Percentiles rank a stretch among this genome's conserved stretches.
phyloP scores from a whole-genome alignment of 1,139 yeast species.

The Hyphopichia burtonii region DNA sequence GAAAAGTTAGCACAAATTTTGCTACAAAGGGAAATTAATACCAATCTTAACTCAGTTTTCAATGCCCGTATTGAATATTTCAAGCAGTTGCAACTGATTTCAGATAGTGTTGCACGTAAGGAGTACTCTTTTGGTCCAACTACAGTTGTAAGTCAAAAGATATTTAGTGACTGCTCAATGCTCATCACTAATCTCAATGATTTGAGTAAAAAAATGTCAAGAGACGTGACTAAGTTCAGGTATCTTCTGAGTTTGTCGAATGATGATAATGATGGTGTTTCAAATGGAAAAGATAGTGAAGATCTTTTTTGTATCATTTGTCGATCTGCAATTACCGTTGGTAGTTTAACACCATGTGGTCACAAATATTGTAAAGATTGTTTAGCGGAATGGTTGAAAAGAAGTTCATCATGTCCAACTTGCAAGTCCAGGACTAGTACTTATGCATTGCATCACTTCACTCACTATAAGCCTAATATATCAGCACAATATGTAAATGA shows the following conservation, averaged over 20 bases:
- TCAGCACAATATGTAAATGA: conserved; percentile 40
- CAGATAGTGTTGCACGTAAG: conserved; percentile 62
- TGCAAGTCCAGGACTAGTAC: conserved; percentile 55
- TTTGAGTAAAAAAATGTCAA: conserved; percentile 25
- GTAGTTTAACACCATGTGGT: conserved; percentile 84
- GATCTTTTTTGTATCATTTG: conserved; percentile 74
- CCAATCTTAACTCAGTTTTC: conserved; percentile 61
- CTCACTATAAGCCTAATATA: conserved; percentile 45
- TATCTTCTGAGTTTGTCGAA: conserved; percentile 28
- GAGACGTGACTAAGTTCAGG: conserved; percentile 52
- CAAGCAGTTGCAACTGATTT: conserved; percentile 78
- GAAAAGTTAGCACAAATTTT: conserved; percentile 39
- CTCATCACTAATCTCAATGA: conserved; percentile 2
- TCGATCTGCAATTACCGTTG: conserved; percentile 62
- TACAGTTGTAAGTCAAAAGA: neutral
- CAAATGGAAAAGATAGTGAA: conserved; percentile 22
- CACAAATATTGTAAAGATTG: conserved; percentile 85
- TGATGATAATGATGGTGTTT: conserved; percentile 1
- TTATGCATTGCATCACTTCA: conserved; percentile 58
- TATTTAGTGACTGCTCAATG: neutral
- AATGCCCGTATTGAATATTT: conserved; percentile 80
- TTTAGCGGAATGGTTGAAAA: conserved; percentile 65
- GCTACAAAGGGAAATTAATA: conserved; percentile 49
- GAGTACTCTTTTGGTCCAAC: neutral
- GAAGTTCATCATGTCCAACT: conserved; percentile 66